Conservation (phyloP, 768 basidiomycete genomes). For the Floccularia luteovirens region DNA sequence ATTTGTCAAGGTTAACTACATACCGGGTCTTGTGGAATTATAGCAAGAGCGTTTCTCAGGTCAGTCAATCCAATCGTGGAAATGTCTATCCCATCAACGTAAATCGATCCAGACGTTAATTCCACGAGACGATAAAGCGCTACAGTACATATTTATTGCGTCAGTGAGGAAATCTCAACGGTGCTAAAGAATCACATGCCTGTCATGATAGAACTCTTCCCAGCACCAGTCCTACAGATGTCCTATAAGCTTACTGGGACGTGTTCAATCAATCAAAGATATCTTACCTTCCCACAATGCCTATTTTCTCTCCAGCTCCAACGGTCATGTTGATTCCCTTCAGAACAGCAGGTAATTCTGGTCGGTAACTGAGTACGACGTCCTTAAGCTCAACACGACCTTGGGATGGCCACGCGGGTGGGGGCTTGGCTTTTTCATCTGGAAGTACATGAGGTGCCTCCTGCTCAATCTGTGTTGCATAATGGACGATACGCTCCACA, state of each 20-base stretch:
- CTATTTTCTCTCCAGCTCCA: slow-evolving; percentile 79
- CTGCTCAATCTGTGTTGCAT: slow-evolving; percentile 74
- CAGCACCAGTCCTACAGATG: slow-evolving; percentile 63
- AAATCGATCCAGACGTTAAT: slow-evolving; percentile 62
- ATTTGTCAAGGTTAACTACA: slow-evolving; percentile 21
- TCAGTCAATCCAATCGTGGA: slow-evolving; percentile 73
- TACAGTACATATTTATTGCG: slow-evolving; percentile 27
- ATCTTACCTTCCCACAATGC: slow-evolving; percentile 64
- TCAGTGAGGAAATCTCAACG: too few species aligned
- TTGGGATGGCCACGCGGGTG: slow-evolving; percentile 62
- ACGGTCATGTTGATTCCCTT: slow-evolving; percentile 72
- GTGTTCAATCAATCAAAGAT: slow-evolving; percentile 1
- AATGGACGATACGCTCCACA: slow-evolving; percentile 81
- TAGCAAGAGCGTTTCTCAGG: slow-evolving; percentile 59
- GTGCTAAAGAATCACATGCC: slow-evolving; percentile 21
- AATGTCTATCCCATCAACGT: slow-evolving; percentile 79
- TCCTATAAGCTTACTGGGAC: neutral
- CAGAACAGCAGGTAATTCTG: slow-evolving; percentile 84
- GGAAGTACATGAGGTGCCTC: slow-evolving; percentile 67
- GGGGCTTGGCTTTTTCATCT: slow-evolving; percentile 50
- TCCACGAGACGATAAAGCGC: slow-evolving; percentile 85
- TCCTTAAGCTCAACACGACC: slow-evolving; percentile 72
- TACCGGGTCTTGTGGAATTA: slow-evolving; percentile 82
- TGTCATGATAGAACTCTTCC: slow-evolving; percentile 88
- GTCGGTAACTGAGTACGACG: slow-evolving; percentile 76